Conservation (phyloP, 2,329 filamentous ascomycete genomes). For the Podosphaera fusca region DNA sequence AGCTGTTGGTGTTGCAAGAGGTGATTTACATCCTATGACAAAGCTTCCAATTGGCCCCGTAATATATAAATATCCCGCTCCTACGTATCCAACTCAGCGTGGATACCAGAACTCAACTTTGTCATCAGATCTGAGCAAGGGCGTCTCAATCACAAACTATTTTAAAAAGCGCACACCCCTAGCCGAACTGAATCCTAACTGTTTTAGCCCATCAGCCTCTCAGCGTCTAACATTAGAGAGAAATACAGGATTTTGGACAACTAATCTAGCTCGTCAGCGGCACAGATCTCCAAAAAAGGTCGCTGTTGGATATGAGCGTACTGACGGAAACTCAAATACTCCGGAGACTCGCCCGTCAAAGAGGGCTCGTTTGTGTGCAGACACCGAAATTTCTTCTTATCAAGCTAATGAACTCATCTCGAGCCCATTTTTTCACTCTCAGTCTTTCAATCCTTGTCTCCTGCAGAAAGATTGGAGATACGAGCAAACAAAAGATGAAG, state of each 20-base stretch:
- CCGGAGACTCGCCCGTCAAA: slow-evolving; percentile 25
- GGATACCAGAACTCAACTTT: slow-evolving; percentile 1
- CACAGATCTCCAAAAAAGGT: slow-evolving; percentile 3
- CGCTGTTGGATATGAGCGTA: slow-evolving; percentile 16
- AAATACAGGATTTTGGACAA: slow-evolving; percentile 29
- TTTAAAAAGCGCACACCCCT: slow-evolving; percentile 42
- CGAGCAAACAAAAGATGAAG: slow-evolving; percentile 19
- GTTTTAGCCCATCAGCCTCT: slow-evolving; percentile 26
- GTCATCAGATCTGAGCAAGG: slow-evolving; percentile 16
- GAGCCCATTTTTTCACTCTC: slow-evolving; percentile 16
- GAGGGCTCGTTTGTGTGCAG: slow-evolving; percentile 27
- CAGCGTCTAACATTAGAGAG: slow-evolving; percentile 22
- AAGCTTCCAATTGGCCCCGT: slow-evolving; percentile 30
- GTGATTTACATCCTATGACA: slow-evolving; percentile 75
- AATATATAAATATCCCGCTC: slow-evolving; percentile 6
- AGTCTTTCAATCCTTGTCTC: not conserved
- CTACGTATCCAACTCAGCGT: not conserved
- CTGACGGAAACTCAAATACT: slow-evolving; percentile 17
- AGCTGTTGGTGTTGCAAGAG: slow-evolving; percentile 51
- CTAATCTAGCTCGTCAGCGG: slow-evolving; percentile 20
- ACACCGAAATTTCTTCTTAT: slow-evolving; percentile 17
- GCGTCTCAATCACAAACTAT: slow-evolving; percentile 37
- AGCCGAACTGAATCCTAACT: slow-evolving; percentile 44
- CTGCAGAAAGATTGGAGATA: slow-evolving; percentile 9
- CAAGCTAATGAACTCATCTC: slow-evolving; percentile 19